Percentiles rank a stretch among this genome's conserved stretches.
Evolutionary conservation across 2,329 filamentous ascomycete species (phyloP).

Genomic region (Exophiala lecanii-corni): DNA sequence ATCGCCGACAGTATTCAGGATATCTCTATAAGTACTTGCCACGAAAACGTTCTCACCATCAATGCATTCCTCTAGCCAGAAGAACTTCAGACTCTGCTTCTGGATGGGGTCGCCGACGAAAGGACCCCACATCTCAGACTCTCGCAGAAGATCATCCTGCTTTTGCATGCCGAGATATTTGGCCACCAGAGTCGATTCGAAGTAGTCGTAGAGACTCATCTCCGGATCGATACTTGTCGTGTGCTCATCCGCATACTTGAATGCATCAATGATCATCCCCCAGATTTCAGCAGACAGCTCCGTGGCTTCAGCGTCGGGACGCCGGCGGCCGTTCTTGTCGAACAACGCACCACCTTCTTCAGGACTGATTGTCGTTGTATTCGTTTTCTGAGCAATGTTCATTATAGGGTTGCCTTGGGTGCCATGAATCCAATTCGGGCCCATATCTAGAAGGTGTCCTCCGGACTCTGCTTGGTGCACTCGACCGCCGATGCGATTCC

Average conservation of each 20-base stretch:
- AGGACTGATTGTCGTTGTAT: slow-evolving; percentile 48
- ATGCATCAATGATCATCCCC: slow-evolving; percentile 55
- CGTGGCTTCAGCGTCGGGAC: slow-evolving; percentile 33
- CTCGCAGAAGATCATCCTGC: slow-evolving; percentile 41
- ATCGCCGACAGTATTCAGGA: slow-evolving; percentile 50
- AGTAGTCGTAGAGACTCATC: slow-evolving; percentile 55
- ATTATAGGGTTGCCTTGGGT: slow-evolving; percentile 56
- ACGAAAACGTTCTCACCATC: slow-evolving; percentile 63
- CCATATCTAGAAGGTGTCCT: slow-evolving; percentile 55
- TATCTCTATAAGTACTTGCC: slow-evolving; percentile 55
- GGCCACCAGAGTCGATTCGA: slow-evolving; percentile 46
- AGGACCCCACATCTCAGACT: slow-evolving; percentile 59
- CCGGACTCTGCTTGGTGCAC: slow-evolving; percentile 48
- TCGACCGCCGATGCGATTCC: slow-evolving; percentile 55
- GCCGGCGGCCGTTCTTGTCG: slow-evolving; percentile 41
- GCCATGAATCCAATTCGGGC: slow-evolving; percentile 63
- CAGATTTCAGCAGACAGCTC: slow-evolving; percentile 47
- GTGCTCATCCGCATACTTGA: slow-evolving; percentile 54
- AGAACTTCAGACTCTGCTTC: slow-evolving; percentile 59
- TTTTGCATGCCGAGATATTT: slow-evolving; percentile 40
- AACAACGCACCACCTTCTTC: slow-evolving; percentile 49
- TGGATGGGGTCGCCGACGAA: slow-evolving; percentile 59
- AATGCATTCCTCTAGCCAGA: slow-evolving; percentile 62
- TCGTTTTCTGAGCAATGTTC: slow-evolving; percentile 50
- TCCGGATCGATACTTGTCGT: slow-evolving; percentile 47